A percentile compares a stretch with the other conserved stretches of the same genome.
Conservation (phyloP, 345 rosid species). For the Salix arbutifolia region DNA sequence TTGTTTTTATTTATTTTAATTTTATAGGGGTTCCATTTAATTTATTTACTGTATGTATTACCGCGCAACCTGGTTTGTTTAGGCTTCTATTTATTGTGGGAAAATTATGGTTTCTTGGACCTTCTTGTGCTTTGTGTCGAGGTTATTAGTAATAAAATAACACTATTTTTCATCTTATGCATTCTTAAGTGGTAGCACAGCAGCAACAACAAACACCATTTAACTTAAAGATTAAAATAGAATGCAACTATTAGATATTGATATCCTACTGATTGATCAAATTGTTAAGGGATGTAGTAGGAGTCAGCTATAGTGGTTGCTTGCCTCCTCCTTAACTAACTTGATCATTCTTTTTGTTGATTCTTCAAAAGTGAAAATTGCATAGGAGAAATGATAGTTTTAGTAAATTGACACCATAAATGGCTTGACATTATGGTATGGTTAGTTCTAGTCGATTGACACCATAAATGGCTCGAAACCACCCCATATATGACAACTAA, state of each 20-base stretch:
- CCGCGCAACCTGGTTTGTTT: constrained; percentile 10
- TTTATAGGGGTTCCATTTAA: not conserved
- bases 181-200: not conserved
- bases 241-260: not conserved
- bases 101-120: constrained; percentile 21
- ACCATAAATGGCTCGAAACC: no score
- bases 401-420: no score
- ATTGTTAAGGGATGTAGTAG: not conserved
- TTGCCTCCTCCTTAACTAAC: not conserved
- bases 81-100: constrained; percentile 22
- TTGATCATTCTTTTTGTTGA: not conserved
- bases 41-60: constrained; percentile 16
- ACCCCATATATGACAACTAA: no score
- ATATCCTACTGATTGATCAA: not conserved
- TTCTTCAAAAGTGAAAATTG: not conserved
- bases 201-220: no score
- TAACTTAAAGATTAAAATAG: not conserved
- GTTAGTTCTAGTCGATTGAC: no score
- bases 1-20: not conserved
- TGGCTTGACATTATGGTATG: no score
- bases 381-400: no score
- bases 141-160: constrained; percentile 21
- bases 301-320: not conserved
- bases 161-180: not conserved
- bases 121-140: constrained; percentile 17